A percentile compares a stretch with the other conserved stretches of the same genome.
Conservation (phyloP, 148 eudicot species). For the Fallopia convolvulus region DNA sequence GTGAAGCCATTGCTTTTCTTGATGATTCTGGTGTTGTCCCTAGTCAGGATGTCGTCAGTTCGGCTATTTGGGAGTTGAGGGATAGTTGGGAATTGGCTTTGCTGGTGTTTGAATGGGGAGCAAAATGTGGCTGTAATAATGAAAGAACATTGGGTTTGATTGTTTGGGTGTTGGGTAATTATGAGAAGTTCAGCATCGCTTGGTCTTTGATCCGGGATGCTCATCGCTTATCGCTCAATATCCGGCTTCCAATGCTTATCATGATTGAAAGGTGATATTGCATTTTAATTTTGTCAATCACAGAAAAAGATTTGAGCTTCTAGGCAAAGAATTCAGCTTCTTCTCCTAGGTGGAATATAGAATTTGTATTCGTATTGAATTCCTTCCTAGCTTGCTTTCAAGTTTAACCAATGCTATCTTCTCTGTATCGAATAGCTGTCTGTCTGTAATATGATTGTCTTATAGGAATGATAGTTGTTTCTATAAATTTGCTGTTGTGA, state of each 20-base stretch:
- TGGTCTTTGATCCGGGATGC: constrained; percentile 73
- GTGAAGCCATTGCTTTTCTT: constrained; percentile 49
- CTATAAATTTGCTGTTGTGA: background rate
- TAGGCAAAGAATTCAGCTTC: too few species aligned
- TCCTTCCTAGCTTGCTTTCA: background rate
- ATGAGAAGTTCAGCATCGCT: constrained; percentile 58
- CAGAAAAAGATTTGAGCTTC: background rate
- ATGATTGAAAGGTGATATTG: constrained; percentile 64
- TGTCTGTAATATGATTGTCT: background rate
- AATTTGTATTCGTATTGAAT: background rate
- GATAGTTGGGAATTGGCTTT: constrained; percentile 67
- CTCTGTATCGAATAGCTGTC: background rate
- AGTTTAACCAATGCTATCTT: background rate
- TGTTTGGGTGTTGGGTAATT: constrained; percentile 76
- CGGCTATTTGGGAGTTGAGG: constrained; percentile 51
- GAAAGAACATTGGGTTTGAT: constrained; percentile 53
- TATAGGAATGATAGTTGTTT: background rate
- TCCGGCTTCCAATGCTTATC: constrained; percentile 55
- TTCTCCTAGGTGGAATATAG: background rate
- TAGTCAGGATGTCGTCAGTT: constrained; percentile 30
- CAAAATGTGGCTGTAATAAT: constrained; percentile 37
- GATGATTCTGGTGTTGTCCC: constrained; percentile 29
- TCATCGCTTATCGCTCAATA: constrained; percentile 35
- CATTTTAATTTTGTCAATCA: background rate
- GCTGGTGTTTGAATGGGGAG: constrained; percentile 54